phyloP scores from a whole-genome alignment of 2,329 filamentous ascomycete genomes.

The Rhinocladiella mackenziei region DNA sequence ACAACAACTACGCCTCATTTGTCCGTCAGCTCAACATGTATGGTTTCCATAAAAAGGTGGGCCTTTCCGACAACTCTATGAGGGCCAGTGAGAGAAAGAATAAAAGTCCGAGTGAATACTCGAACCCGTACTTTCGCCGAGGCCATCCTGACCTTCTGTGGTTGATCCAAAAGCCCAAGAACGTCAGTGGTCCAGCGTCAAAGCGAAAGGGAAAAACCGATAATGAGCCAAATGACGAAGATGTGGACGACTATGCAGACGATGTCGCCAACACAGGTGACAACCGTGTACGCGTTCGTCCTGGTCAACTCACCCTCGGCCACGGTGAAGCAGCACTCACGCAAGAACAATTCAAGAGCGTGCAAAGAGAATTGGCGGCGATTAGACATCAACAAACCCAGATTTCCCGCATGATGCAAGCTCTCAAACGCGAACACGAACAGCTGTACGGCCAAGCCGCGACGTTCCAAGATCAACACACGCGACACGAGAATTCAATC shows the following conservation, averaged over 20 bases:
- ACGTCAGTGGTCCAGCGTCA: constrained; percentile 54
- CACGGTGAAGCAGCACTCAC: constrained; percentile 45
- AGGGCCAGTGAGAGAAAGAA: constrained; percentile 94
- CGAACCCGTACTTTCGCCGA: constrained; percentile 91
- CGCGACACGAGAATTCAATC: constrained; percentile 96
- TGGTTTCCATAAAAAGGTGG: constrained; percentile 67
- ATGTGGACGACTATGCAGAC: constrained; percentile 55
- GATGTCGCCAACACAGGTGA: constrained; percentile 34
- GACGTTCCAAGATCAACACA: constrained; percentile 85
- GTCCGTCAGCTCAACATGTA: constrained; percentile 68
- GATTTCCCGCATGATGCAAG: constrained; percentile 76
- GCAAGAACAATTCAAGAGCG: constrained; percentile 69
- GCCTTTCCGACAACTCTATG: constrained; percentile 94
- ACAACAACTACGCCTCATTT: constrained; percentile 75
- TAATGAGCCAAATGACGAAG: constrained; percentile 65
- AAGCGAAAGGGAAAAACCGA: constrained; percentile 47
- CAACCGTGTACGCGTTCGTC: constrained; percentile 35
- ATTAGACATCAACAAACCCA: constrained; percentile 81
- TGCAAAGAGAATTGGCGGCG: constrained; percentile 75
- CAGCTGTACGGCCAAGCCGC: constrained; percentile 83
- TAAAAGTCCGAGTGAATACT: constrained; percentile 97
- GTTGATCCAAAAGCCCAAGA: constrained; percentile 94
- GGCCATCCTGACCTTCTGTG: constrained; percentile 89
- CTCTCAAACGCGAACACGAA: constrained; percentile 79
- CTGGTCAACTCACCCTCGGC: constrained; percentile 42